phyloP scores from a whole-genome alignment of 306 rosid species.

The Casuarina equisetifolia region DNA sequence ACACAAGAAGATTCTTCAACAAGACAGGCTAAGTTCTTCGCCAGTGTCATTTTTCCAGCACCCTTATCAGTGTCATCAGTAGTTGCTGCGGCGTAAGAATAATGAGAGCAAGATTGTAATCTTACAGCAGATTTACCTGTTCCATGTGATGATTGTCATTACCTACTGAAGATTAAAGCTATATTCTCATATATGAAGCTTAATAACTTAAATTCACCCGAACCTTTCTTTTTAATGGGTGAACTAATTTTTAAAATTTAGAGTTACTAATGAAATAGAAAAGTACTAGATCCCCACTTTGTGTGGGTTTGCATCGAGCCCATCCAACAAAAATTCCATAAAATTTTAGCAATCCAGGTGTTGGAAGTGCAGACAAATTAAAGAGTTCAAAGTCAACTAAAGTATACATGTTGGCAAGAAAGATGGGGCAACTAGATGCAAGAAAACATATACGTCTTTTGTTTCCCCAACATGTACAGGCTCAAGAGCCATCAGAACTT shows the following conservation, averaged over 20 bases:
- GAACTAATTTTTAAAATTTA: background rate
- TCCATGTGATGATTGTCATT: background rate
- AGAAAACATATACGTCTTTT: background rate
- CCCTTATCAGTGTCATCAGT: conserved; percentile 21
- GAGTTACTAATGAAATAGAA: background rate
- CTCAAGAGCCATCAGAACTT: background rate
- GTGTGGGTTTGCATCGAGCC: background rate
- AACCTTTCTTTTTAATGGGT: background rate
- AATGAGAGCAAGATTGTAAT: conserved; percentile 9
- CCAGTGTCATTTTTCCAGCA: conserved; percentile 41
- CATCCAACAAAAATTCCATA: background rate
- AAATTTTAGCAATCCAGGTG: background rate
- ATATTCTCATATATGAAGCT: background rate
- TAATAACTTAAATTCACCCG: background rate
- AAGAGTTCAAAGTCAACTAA: background rate
- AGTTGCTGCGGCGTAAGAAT: conserved; percentile 31
- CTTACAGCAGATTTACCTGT: conserved; percentile 31
- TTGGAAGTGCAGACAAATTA: background rate
- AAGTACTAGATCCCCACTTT: background rate
- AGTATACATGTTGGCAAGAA: background rate
- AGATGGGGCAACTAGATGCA: background rate
- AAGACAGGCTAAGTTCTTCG: conserved; percentile 62
- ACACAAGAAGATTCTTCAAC: conserved; percentile 46
- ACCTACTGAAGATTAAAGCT: background rate
- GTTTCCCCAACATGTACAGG: background rate